These are phyloP conservation scores for Tetrahymena malaccensis DNA, from an alignment of 73 alveolate genomes.

Conservation along the genomic window DNA sequence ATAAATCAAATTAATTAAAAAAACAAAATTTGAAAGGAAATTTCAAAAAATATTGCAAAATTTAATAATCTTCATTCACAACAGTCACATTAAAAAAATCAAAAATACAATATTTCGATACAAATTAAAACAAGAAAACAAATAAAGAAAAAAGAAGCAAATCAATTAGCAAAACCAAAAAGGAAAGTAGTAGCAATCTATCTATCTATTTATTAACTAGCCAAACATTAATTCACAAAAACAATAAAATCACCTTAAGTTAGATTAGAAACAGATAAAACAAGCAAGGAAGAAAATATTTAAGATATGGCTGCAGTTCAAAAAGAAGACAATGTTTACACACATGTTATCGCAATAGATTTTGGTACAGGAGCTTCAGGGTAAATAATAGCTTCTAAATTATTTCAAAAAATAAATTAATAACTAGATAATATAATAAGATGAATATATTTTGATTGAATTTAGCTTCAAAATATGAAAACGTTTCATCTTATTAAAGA, in stretches of 20 bases:
- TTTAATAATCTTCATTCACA: not conserved
- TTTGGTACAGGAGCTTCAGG: constrained; percentile 99
- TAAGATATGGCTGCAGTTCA: constrained; percentile 71
- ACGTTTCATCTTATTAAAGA: not conserved
- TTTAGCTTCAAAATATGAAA: not conserved
- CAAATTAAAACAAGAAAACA: not conserved
- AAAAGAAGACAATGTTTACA: constrained; percentile 90
- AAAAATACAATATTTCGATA: not conserved
- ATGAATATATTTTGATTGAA: too few species aligned
- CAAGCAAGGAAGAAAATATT: not conserved
- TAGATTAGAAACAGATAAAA: not conserved
- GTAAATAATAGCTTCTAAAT: constrained; percentile 17
- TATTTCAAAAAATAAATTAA: too few species aligned
- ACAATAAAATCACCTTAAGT: not conserved
- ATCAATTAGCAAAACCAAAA: not conserved
- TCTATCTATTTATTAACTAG: not conserved
- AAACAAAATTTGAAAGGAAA: not conserved
- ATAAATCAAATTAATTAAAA: not conserved
- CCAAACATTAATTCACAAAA: not conserved
- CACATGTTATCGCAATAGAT: constrained; percentile 97
- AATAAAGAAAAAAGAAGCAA: not conserved
- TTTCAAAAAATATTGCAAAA: not conserved
- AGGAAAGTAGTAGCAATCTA: not conserved
- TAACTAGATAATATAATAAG: too few species aligned
- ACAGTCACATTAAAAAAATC: not conserved